Evolutionary conservation across 2,329 filamentous ascomycete genomes (phyloP).

Genomic region (Diaporthe batatas): DNA sequence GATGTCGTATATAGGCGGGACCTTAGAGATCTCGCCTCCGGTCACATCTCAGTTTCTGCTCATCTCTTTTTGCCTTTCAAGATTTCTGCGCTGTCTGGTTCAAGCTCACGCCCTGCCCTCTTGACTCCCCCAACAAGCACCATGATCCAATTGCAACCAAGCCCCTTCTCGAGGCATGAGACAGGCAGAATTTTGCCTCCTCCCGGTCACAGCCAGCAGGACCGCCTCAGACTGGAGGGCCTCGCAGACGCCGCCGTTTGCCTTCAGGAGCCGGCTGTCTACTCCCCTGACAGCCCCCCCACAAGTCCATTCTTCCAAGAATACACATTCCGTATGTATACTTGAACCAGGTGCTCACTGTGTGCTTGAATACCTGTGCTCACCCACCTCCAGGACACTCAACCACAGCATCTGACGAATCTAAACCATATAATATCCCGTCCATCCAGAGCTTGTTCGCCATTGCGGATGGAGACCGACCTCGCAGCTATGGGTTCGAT

Average conservation of each 20-base stretch:
- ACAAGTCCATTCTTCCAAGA: slow-evolving; percentile 9
- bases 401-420: not conserved
- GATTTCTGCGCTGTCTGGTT: slow-evolving; percentile 31
- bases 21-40: slow-evolving; percentile 37
- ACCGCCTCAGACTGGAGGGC: slow-evolving; percentile 8
- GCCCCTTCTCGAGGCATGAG: slow-evolving; percentile 6
- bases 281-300: slow-evolving; percentile 17
- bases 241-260: slow-evolving; percentile 36
- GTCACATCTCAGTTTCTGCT: slow-evolving; percentile 29
- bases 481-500: slow-evolving; percentile 10
- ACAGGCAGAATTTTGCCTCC: slow-evolving; percentile 19
- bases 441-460: slow-evolving; percentile 35
- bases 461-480: slow-evolving; percentile 25
- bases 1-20: slow-evolving; percentile 35
- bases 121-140: slow-evolving; percentile 8
- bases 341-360: not conserved
- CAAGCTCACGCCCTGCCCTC: slow-evolving; percentile 4
- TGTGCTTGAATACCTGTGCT: not conserved
- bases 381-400: slow-evolving; percentile 14
- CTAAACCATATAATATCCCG: slow-evolving; percentile 13
- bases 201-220: slow-evolving; percentile 19
- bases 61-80: slow-evolving; percentile 25
- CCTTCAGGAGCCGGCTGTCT: slow-evolving; percentile 28
- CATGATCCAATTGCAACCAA: slow-evolving; percentile 34
- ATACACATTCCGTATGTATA: slow-evolving; percentile 18